phyloP scores from a whole-genome alignment of 257 asterid genomes.

The Rehmannia glutinosa region DNA sequence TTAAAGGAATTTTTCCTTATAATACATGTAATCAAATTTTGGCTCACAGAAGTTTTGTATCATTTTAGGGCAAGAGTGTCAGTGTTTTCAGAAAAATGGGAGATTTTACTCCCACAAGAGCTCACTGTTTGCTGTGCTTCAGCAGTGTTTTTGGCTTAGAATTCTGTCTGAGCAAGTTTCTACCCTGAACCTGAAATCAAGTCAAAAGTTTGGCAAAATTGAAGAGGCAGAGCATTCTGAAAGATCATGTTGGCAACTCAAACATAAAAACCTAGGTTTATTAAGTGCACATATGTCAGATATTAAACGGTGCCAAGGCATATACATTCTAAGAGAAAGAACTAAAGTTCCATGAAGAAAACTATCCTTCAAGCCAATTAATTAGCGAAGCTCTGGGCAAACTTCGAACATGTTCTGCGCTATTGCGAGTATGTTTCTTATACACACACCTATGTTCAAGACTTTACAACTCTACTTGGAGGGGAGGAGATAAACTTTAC shows the following conservation, averaged over 20 bases:
- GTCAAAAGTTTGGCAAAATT: not conserved
- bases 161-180: not conserved
- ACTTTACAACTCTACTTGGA: not conserved
- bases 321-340: not conserved
- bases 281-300: not conserved
- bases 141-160: not conserved
- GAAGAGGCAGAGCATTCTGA: conserved; percentile 1
- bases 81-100: too few relatives aligned
- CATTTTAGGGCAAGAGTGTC: not conserved
- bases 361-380: conserved; percentile 7
- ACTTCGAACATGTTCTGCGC: conserved; percentile 3
- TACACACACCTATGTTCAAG: too few relatives aligned
- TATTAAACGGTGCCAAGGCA: not conserved
- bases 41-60: not conserved
- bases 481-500: not conserved
- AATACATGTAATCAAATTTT: not conserved
- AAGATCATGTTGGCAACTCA: conserved; percentile 1
- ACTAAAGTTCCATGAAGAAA: not conserved
- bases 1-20: not conserved
- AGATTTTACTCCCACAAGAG: too few relatives aligned
- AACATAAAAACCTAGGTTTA: not conserved
- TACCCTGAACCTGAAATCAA: not conserved
- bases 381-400: not conserved
- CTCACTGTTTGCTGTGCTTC: not conserved
- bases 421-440: too few relatives aligned